phyloP scores from a whole-genome alignment of 495 filamentous ascomycete genomes.

The Bathelium albidoporum region DNA sequence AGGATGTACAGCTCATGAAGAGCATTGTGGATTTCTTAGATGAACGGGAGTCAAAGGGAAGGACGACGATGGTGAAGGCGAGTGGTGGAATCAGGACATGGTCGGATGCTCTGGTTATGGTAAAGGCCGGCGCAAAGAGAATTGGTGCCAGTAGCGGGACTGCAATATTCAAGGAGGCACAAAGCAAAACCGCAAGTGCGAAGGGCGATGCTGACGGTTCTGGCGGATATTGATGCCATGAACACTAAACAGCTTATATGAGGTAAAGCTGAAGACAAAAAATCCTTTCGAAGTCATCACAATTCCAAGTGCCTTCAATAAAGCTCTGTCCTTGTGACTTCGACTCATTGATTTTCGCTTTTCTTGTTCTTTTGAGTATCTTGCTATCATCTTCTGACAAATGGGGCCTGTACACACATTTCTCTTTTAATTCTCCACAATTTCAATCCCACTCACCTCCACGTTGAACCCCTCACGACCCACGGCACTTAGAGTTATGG shows the following conservation, averaged over 20 bases:
- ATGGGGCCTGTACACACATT: neutral
- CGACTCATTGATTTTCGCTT: too few species aligned
- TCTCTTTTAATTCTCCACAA: slow-evolving; percentile 7
- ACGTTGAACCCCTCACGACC: slow-evolving; percentile 21
- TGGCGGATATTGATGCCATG: neutral
- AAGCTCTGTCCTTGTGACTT: too few species aligned
- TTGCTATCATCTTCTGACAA: neutral
- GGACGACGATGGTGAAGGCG: slow-evolving; percentile 49
- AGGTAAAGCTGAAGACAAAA: too few species aligned
- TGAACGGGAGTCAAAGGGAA: slow-evolving; percentile 27
- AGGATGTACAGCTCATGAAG: slow-evolving; percentile 51
- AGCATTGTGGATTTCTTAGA: slow-evolving; percentile 26
- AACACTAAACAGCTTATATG: too few species aligned
- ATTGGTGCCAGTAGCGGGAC: slow-evolving; percentile 54
- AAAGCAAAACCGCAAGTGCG: neutral
- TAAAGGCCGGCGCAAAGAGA: slow-evolving; percentile 54
- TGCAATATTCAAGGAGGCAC: slow-evolving; percentile 44
- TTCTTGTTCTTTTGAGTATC: too few species aligned
- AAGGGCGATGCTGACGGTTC: neutral
- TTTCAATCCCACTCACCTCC: slow-evolving; percentile 11
- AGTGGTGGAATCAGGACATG: slow-evolving; percentile 51
- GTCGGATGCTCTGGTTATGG: slow-evolving; percentile 44
- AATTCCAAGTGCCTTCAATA: too few species aligned
- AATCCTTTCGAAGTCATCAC: too few species aligned
- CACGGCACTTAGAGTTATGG: slow-evolving; percentile 30